Percentiles rank a stretch among this genome's conserved stretches.
phyloP scores from a whole-genome alignment of 768 basidiomycete genomes.

The Agrocybe praecox region DNA sequence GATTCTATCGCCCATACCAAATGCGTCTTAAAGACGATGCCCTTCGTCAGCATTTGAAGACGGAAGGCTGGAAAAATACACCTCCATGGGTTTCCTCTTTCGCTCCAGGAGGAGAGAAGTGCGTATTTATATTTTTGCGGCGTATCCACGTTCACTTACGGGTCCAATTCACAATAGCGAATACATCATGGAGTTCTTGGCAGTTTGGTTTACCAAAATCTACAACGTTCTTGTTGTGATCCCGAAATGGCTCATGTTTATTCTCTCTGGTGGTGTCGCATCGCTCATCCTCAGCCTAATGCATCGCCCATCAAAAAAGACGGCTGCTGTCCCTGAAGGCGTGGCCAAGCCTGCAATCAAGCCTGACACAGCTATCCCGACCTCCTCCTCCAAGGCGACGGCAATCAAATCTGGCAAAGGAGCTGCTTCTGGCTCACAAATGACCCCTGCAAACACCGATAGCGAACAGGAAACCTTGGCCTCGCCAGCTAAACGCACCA shows the following conservation, averaged over 20 bases:
- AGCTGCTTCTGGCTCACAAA: slow-evolving; percentile 4
- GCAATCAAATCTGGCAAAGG: not conserved
- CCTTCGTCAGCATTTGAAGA: slow-evolving; percentile 66
- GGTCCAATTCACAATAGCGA: slow-evolving; percentile 46
- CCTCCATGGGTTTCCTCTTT: slow-evolving; percentile 70
- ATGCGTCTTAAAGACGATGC: slow-evolving; percentile 61
- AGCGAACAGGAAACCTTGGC: slow-evolving; percentile 21
- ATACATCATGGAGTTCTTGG: slow-evolving; percentile 63
- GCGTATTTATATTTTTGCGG: slow-evolving; percentile 4
- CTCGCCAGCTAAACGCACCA: slow-evolving; percentile 22
- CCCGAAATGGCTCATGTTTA: slow-evolving; percentile 74
- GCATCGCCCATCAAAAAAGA: slow-evolving; percentile 41
- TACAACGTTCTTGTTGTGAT: slow-evolving; percentile 57
- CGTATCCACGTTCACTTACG: not conserved
- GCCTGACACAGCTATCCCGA: not conserved
- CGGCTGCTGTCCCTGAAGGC: slow-evolving; percentile 8
- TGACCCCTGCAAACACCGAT: slow-evolving; percentile 14
- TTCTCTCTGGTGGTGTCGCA: slow-evolving; percentile 65
- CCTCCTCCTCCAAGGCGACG: not conserved
- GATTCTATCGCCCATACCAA: slow-evolving; percentile 73
- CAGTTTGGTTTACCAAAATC: slow-evolving; percentile 44
- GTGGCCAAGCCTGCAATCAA: slow-evolving; percentile 9
- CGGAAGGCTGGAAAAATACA: slow-evolving; percentile 63
- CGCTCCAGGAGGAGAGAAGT: slow-evolving; percentile 81
- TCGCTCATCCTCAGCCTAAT: slow-evolving; percentile 69